Evolutionary conservation across 345 rosid species (phyloP), one percentile per base, ranked within the genome.

Genomic region (Hypericum perforatum): DNA sequence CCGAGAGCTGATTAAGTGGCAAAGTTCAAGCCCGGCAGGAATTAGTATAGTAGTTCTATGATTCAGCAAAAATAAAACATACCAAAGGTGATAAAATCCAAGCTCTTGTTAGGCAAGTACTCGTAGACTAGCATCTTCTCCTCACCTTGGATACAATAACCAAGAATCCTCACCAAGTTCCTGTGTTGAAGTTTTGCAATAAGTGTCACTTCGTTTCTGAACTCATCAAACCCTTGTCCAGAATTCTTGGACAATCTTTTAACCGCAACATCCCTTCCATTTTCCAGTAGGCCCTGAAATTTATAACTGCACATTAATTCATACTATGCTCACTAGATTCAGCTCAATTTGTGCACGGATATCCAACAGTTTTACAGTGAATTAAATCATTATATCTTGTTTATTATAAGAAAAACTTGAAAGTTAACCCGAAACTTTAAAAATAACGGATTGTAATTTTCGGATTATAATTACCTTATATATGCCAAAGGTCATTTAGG

Each of bases 391-490:
- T n/a, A n/a, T n/a, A n/a, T n/a, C n/a, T n/a, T n/a, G n/a, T n/a
- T n/a, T n/a, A n/a, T n/a, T n/a, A n/a, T n/a, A n/a, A n/a, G n/a
- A n/a, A n/a, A n/a, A n/a, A n/a, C n/a, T n/a, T n/a, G n/a, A n/a
- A n/a, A n/a, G n/a, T n/a, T n/a, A 12, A 94, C 97, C 94, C 86
- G 68, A 14, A 56, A 58, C 48, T 9, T 39, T 47, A 14, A 48
- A 1, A 58, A 58, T 36, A 48, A 16, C 3, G 9, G 16, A 2
- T 5, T 41, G 56, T 70, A 76, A 76, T 70, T 74, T 22, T 22
- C 32, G 32, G 32, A 22, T 22, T 1, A 22, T 22, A 22, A 22
- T 1, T 22, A 22, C 32, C 32, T 22, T 22, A 22, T 22, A 22
- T n/a, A n/a, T n/a, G n/a, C n/a, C n/a, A n/a, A n/a, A n/a, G n/a